Base-by-base conservation (phyloP, 192 early-diverging fungal genomes). In the Diversispora eburnea region DNA sequence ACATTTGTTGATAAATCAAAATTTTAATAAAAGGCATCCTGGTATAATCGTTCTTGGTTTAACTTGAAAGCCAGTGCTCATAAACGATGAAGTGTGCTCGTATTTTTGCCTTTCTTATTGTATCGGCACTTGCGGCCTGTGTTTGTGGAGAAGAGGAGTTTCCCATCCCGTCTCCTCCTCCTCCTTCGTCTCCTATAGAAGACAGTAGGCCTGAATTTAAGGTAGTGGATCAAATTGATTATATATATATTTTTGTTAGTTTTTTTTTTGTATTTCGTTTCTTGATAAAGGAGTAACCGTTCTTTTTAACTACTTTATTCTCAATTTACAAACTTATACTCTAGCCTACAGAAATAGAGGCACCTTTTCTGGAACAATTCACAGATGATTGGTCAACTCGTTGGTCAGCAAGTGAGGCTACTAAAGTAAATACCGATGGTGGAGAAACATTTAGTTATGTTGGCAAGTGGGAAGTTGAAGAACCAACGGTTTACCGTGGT, bases 381-480 rank as follows among this genome's bases (percentile, higher is more conserved):
- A 75, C 82, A 4, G 46, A 78, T 4, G 82, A 81, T 42, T 88
- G 86, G 81, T 74, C 79, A 20, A 79, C 79, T 45, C 85, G 89
- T 25, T 93, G 92, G 92, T 86, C 84, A 68, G 72, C 84, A 9
- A 92, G 90, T 49, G 73, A 81, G 49, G 81, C 92, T 9, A 91
- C 88, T 45, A 92, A 92, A 78, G 78, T 89, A 54, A 87, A 91
- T 25, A 88, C 90, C 52, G 89, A 91, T 46, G 88, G 95, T 65
- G 90, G 89, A 13, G 86, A 88, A 54, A 79, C 87, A 41, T 82
- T 89, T 61, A 82, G 79, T 58, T 94, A 91, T 79, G 79, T 86
- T 70, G 92, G 92, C 22, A 52, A 82, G 48, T 97, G 95, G 95
- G 83, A 76, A 55, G 88, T 93, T 56, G 92, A 96, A 81, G 88